Conservation (phyloP, 1,139 yeast species). For the Geotrichum fermentans region DNA sequence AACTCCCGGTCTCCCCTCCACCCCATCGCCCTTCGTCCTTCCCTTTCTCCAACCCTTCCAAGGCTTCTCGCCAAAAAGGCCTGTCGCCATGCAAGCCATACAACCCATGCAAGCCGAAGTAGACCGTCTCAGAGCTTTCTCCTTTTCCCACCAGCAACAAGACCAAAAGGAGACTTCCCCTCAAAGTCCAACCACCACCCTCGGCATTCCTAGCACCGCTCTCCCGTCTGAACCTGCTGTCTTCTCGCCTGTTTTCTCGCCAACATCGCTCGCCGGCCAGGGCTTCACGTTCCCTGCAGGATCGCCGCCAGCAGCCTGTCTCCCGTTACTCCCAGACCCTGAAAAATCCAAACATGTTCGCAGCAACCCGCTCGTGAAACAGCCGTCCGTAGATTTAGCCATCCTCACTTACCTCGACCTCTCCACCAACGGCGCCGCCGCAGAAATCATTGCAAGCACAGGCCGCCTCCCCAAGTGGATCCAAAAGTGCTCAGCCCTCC, state of each 20-base stretch:
- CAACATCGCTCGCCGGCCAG: too few relatives aligned
- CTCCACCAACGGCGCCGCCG: slow-evolving; percentile 23
- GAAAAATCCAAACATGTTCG: background rate
- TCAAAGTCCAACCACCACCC: too few relatives aligned
- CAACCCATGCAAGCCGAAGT: background rate
- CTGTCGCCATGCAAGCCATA: background rate
- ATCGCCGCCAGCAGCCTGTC: background rate
- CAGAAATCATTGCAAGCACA: slow-evolving; percentile 25
- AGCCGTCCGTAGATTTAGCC: slow-evolving; percentile 18
- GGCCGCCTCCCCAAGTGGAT: slow-evolving; percentile 34
- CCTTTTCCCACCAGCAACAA: background rate
- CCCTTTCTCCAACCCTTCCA: background rate
- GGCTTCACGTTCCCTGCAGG: too few relatives aligned
- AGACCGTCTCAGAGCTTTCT: background rate
- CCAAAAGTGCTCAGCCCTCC: slow-evolving; percentile 28
- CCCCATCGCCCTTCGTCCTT: background rate
- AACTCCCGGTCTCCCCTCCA: background rate
- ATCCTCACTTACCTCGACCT: slow-evolving; percentile 30
- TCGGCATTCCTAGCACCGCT: too few relatives aligned
- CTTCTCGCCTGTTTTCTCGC: too few relatives aligned
- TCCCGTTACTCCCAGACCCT: slow-evolving; percentile 2
- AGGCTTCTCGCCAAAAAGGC: background rate
- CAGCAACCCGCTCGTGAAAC: background rate
- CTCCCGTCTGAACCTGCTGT: too few relatives aligned
- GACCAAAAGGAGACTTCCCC: too few relatives aligned